A percentile compares a stretch with the other conserved stretches of the same genome.
phyloP scores from a whole-genome alignment of 495 filamentous ascomycete species.

The Hypoxylon subgilvum region DNA sequence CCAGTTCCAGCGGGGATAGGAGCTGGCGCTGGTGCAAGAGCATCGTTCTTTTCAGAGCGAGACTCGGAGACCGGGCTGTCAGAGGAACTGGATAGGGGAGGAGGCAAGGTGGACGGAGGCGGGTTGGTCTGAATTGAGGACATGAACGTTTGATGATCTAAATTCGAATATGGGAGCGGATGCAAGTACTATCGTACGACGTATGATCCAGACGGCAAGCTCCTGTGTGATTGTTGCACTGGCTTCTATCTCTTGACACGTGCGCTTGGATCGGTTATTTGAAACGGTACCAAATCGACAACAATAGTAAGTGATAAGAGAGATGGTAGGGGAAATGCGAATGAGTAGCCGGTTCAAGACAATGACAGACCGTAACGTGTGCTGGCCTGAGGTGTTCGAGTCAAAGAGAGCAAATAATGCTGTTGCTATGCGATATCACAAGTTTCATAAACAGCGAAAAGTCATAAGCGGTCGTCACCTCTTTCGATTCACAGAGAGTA shows the following conservation, averaged over 20 bases:
- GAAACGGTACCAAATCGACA: not conserved
- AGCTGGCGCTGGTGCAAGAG: no score
- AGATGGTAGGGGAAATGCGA: not conserved
- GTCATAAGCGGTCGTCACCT: slow-evolving; percentile 6
- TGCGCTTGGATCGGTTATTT: slow-evolving; percentile 3
- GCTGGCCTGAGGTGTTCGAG: slow-evolving; percentile 16
- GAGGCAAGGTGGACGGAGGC: slow-evolving; percentile 16
- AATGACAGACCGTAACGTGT: slow-evolving; percentile 15
- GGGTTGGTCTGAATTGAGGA: slow-evolving; percentile 30
- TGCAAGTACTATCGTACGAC: not conserved
- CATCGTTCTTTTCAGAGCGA: slow-evolving; percentile 16
- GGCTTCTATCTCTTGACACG: not conserved
- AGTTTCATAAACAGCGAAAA: slow-evolving; percentile 13
- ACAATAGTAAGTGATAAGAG: not conserved
- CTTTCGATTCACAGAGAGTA: slow-evolving; percentile 8
- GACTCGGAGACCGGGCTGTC: slow-evolving; percentile 7
- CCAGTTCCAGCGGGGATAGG: slow-evolving; percentile 13
- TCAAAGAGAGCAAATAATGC: not conserved
- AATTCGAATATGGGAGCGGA: not conserved
- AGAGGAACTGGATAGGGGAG: slow-evolving; percentile 20
- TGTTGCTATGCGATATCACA: not conserved
- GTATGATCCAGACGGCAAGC: not conserved
- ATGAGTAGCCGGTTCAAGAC: not conserved
- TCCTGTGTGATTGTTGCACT: no score
- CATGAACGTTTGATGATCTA: slow-evolving; percentile 32